Base-by-base conservation (phyloP, 1,139 yeast species). In the Candida tropicalis region DNA sequence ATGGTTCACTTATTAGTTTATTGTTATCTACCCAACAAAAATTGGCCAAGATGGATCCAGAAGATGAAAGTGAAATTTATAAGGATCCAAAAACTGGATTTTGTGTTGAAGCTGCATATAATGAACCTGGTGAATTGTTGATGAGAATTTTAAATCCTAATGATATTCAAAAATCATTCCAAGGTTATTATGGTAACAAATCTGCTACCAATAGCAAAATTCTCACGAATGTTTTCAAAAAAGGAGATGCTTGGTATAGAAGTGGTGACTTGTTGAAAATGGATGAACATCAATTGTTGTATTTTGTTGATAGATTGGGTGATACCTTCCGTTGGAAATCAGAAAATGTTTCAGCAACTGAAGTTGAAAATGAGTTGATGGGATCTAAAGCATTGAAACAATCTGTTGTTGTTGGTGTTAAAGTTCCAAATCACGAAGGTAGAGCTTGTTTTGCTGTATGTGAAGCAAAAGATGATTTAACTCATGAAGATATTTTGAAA, bases 241-340 rank as follows among this genome's bases (percentile, higher is more conserved):
- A 85, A 58, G 97, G 97, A 23, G 99, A 93, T 62, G 96, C 95
- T 0, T 93, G 90, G 85, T 84, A 86, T 57, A 77, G 97, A 59
- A 79, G 88, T 29, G 98, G 97, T 36, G 99, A 93, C 62, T 72
- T 93, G 54, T 72, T 91, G 58, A 80, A 72, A 54, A 69, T 74
- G 60, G 97, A 90, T 60, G 70, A 70, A 26, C 78, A 84, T 52
- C 87, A 90, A 1, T 69, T 85, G 54, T 72, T 87, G 57, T 89
- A 86, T 65, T 93, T 93, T 63, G 90, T 89, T 39, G 99, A 91
- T 67, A 73, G 99, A 58, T 70, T 91, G 59, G 99, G 99, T 31
- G 99, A 93, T 60, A 91, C 98, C 0, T 93, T 87, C 72, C 78
- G 99, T 54, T 93, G 98, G 98, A 91, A 90, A 66, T 87, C 96